Percentiles rank a stretch among this genome's conserved stretches.
phyloP scores from a whole-genome alignment of 2,329 filamentous ascomycete species.

The Beauveria medogensis region DNA sequence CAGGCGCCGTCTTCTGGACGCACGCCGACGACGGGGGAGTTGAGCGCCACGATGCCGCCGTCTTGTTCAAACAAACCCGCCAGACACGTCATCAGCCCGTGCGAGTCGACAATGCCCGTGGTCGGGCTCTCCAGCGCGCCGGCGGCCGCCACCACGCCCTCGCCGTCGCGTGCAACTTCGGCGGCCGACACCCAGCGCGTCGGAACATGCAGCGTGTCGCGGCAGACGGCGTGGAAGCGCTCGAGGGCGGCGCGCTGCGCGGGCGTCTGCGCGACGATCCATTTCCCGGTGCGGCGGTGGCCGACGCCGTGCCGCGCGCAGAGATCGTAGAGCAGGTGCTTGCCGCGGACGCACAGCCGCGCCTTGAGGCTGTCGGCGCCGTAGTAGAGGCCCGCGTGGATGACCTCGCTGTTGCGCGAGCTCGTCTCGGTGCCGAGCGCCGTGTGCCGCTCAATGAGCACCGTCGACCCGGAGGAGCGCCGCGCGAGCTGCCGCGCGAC shows the following conservation, averaged over 20 bases:
- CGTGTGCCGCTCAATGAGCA: constrained; percentile 74
- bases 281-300: constrained; percentile 75
- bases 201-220: constrained; percentile 46
- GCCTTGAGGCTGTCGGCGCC: constrained; percentile 71
- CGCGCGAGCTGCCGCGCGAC: constrained; percentile 66
- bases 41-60: constrained; percentile 67
- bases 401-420: constrained; percentile 88
- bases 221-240: constrained; percentile 39
- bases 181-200: constrained; percentile 57
- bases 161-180: constrained; percentile 60
- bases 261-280: constrained; percentile 82
- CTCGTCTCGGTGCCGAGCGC: constrained; percentile 77
- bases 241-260: constrained; percentile 58
- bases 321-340: constrained; percentile 68
- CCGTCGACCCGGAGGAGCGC: constrained; percentile 52
- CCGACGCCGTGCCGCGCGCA: constrained; percentile 61
- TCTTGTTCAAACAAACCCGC: constrained; percentile 67
- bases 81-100: constrained; percentile 74
- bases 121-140: constrained; percentile 77
- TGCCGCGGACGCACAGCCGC: constrained; percentile 69
- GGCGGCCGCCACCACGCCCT: constrained; percentile 61
- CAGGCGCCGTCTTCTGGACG: constrained; percentile 54
- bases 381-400: constrained; percentile 94
- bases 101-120: constrained; percentile 86
- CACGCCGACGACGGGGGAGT: constrained; percentile 56